phyloP scores from a whole-genome alignment of 2,329 filamentous ascomycete species.

The Pochonia chlamydosporia region DNA sequence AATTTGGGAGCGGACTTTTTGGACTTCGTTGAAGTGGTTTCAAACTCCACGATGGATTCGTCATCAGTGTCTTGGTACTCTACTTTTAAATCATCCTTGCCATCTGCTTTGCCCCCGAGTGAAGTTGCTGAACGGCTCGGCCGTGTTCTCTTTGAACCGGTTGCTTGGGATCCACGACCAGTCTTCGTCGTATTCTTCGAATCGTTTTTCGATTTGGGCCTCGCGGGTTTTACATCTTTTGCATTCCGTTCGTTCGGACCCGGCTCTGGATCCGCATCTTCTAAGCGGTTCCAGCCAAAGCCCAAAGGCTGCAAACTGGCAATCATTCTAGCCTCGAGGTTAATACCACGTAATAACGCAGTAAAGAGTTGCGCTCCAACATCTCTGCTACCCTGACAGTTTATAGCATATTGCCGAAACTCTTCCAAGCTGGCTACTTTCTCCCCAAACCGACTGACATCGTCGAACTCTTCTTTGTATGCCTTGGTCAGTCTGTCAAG shows the following conservation, averaged over 20 bases:
- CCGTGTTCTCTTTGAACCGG: background rate
- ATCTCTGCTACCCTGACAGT: slow-evolving; percentile 77
- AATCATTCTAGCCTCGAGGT: slow-evolving; percentile 77
- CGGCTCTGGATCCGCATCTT: slow-evolving; percentile 57
- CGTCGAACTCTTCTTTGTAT: slow-evolving; percentile 56
- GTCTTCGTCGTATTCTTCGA: slow-evolving; percentile 8
- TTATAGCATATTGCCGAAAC: slow-evolving; percentile 63
- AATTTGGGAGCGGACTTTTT: slow-evolving; percentile 43
- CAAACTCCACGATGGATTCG: slow-evolving; percentile 53
- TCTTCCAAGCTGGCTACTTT: slow-evolving; percentile 59
- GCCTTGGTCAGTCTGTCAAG: slow-evolving; percentile 69
- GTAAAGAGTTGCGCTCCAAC: slow-evolving; percentile 87
- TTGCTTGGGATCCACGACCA: slow-evolving; percentile 2
- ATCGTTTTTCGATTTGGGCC: slow-evolving; percentile 8
- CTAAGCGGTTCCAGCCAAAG: slow-evolving; percentile 83
- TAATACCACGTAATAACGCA: slow-evolving; percentile 71
- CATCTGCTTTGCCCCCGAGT: background rate
- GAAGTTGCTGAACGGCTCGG: background rate
- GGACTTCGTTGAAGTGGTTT: slow-evolving; percentile 32
- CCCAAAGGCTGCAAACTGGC: slow-evolving; percentile 80
- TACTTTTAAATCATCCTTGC: slow-evolving; percentile 40
- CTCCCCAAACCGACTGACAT: slow-evolving; percentile 69
- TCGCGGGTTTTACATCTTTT: slow-evolving; percentile 5
- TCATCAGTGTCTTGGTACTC: slow-evolving; percentile 47
- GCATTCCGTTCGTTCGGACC: background rate